Conservation (phyloP, 352 stramenopile genomes). For the Globisporangium lucens region DNA sequence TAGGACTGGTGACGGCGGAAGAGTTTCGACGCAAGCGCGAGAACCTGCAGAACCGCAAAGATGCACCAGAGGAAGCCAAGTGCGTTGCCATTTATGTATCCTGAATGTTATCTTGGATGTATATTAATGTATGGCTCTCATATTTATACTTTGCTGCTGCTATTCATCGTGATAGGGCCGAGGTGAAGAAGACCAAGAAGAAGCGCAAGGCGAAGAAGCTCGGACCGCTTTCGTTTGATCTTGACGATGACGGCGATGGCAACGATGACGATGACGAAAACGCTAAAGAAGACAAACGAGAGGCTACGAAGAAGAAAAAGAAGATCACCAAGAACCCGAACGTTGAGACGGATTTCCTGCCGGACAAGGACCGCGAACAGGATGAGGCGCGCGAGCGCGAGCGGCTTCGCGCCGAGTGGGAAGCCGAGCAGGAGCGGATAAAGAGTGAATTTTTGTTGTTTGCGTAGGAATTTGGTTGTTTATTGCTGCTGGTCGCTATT, state of each 20-base stretch:
- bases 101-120: not conserved
- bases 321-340: constrained; percentile 92
- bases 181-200: constrained; percentile 63
- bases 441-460: constrained; percentile 63
- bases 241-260: constrained; percentile 68
- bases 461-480: not conserved
- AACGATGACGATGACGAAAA: constrained; percentile 20
- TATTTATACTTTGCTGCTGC: not conserved
- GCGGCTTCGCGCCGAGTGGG: constrained; percentile 90
- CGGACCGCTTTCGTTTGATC: constrained; percentile 74
- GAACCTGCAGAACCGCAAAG: constrained; percentile 52
- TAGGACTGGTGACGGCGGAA: constrained; percentile 93
- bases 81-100: constrained; percentile 13
- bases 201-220: constrained; percentile 81
- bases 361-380: constrained; percentile 90
- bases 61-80: constrained; percentile 27
- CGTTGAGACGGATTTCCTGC: constrained; percentile 94
- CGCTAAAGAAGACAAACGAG: constrained; percentile 3
- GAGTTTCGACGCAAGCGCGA: constrained; percentile 92
- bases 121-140: not conserved
- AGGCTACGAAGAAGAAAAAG: constrained; percentile 18
- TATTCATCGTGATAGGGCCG: constrained; percentile 18
- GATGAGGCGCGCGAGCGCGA: constrained; percentile 74
- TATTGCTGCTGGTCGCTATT: not conserved
- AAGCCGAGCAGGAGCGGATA: constrained; percentile 90